Evolutionary conservation across 73 alveolate genomes (phyloP).

Genomic region (Blepharisma stoltei): DNA sequence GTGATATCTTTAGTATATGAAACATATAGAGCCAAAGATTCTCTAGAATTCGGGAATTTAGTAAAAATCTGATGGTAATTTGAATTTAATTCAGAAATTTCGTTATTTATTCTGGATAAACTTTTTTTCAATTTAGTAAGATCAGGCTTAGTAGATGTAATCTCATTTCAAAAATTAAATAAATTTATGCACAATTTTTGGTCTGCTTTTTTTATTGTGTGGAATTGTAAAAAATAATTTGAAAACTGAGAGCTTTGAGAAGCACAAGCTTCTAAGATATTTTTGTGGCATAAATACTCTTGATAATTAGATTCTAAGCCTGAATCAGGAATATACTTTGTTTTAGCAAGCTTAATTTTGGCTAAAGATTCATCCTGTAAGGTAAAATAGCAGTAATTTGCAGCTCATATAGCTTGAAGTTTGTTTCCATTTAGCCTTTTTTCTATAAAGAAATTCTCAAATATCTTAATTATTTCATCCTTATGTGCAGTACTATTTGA

Average conservation of each 20-base stretch:
- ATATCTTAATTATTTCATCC: not conserved
- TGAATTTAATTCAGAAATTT: not conserved
- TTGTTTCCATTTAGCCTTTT: not conserved
- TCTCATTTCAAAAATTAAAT: not conserved
- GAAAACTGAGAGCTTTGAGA: not conserved
- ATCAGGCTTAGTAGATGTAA: not conserved
- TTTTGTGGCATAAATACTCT: not conserved
- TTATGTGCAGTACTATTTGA: not conserved
- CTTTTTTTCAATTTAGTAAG: not conserved
- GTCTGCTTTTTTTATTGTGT: not conserved
- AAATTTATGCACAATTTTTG: not conserved
- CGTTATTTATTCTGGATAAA: not conserved
- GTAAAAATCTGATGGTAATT: not conserved
- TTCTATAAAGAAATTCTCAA: not conserved
- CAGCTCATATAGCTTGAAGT: not conserved
- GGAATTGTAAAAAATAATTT: not conserved
- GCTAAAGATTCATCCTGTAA: not conserved
- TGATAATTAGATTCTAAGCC: not conserved
- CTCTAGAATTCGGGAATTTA: not conserved
- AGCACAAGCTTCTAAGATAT: no score
- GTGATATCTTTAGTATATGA: not conserved
- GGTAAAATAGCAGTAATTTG: not conserved
- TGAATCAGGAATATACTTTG: not conserved
- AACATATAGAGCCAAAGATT: not conserved
- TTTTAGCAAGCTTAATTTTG: not conserved